These are phyloP conservation scores for Tuber brumale DNA, from an alignment of 495 filamentous ascomycete species.

Conservation along the genomic window DNA sequence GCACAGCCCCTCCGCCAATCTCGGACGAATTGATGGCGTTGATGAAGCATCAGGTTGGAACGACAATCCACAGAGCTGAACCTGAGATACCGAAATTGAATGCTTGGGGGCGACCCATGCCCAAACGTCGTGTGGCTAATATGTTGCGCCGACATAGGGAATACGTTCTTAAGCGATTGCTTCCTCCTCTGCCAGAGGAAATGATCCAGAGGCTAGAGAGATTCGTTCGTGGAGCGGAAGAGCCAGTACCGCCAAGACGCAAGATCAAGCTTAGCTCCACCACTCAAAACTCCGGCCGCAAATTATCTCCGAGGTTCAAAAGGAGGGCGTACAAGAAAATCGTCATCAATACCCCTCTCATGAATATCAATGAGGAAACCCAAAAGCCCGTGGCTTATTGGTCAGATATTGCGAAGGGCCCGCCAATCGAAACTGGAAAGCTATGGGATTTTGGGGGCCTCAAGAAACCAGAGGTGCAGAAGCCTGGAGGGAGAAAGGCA, in stretches of 20 bases:
- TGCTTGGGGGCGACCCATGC: constrained; percentile 57
- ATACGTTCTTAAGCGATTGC: constrained; percentile 49
- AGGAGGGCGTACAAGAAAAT: constrained; percentile 34
- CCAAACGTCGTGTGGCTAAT: constrained; percentile 51
- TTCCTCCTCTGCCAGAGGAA: constrained; percentile 63
- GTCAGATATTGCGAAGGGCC: constrained; percentile 14
- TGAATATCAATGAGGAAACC: constrained; percentile 19
- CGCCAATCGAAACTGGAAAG: constrained; percentile 15
- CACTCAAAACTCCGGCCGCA: constrained; percentile 15
- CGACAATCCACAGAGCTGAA: constrained; percentile 44
- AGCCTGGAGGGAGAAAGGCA: background rate
- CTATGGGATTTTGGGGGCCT: constrained; percentile 30
- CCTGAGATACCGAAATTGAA: constrained; percentile 56
- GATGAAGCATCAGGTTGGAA: constrained; percentile 36
- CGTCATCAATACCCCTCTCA: constrained; percentile 13
- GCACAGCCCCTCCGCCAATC: constrained; percentile 22
- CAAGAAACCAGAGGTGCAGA: background rate
- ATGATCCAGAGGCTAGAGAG: constrained; percentile 60
- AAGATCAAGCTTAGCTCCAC: constrained; percentile 15
- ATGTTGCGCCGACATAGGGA: constrained; percentile 58
- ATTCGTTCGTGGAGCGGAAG: constrained; percentile 54
- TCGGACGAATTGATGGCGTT: constrained; percentile 33
- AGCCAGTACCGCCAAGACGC: constrained; percentile 44
- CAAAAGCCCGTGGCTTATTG: constrained; percentile 20
- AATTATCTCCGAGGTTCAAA: constrained; percentile 28